phyloP scores from a whole-genome alignment of 1,284 basidiomycete species.

The Caloboletus inedulis region DNA sequence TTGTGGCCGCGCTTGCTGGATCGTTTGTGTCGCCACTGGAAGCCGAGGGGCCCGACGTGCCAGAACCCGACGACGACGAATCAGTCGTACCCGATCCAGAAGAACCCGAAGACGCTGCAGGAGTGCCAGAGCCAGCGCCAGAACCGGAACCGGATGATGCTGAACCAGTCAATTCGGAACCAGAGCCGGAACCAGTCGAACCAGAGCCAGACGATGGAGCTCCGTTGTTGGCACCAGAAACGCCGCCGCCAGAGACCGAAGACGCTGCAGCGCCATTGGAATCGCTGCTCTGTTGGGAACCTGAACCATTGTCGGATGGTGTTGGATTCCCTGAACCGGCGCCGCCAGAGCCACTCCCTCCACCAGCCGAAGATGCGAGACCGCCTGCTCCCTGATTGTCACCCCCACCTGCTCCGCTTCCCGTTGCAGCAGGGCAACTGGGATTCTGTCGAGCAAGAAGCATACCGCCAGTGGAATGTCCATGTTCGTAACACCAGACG shows the following conservation, averaged over 20 bases:
- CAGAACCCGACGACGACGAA: background rate
- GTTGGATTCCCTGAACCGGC: background rate
- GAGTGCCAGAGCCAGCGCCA: background rate
- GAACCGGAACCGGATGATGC: slow-evolving; percentile 5
- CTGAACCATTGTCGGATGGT: background rate
- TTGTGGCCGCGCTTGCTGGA: background rate
- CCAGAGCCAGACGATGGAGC: slow-evolving; percentile 1
- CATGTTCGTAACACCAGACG: slow-evolving; percentile 27
- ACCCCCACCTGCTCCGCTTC: background rate
- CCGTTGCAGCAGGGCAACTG: slow-evolving; percentile 14
- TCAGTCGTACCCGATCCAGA: background rate
- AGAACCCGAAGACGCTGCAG: background rate
- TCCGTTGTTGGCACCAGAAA: slow-evolving; percentile 4
- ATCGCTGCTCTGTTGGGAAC: background rate
- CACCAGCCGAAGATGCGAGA: background rate
- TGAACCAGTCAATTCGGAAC: background rate
- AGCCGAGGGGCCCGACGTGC: background rate
- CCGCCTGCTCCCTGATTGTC: background rate
- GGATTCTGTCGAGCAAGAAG: slow-evolving; percentile 28
- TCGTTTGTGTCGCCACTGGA: background rate
- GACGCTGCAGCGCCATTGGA: slow-evolving; percentile 7
- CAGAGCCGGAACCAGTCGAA: background rate
- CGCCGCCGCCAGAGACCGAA: slow-evolving; percentile 1
- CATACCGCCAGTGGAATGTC: slow-evolving; percentile 5
- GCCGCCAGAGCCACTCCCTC: background rate